phyloP scores from a whole-genome alignment of 805 yeast genomes.

The Pichia exigua region DNA sequence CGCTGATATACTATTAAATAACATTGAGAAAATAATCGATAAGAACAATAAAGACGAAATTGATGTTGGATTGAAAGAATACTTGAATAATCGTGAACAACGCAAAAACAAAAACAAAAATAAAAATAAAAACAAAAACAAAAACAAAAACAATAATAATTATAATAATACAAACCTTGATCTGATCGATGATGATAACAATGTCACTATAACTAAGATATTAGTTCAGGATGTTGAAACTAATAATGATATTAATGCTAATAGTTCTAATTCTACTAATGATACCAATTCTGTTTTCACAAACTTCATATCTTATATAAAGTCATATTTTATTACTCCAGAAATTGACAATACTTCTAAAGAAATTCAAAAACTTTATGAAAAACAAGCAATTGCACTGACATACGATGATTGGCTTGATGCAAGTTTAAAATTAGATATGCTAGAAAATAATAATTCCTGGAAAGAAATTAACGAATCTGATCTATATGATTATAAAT shows the following conservation, averaged over 20 bases:
- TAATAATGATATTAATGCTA: background rate
- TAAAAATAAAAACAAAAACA: background rate
- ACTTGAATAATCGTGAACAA: background rate
- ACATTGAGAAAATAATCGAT: background rate
- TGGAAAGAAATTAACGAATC: slow-evolving; percentile 69
- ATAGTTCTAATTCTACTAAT: no score
- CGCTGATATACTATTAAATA: slow-evolving; percentile 11
- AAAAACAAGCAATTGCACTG: slow-evolving; percentile 37
- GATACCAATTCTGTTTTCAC: background rate
- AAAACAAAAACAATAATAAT: no score
- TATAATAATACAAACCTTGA: no score
- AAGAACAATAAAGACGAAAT: background rate
- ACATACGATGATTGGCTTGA: slow-evolving; percentile 57
- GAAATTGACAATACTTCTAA: background rate
- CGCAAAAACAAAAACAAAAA: background rate
- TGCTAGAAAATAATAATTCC: slow-evolving; percentile 47
- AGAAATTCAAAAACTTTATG: slow-evolving; percentile 2
- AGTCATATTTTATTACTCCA: background rate
- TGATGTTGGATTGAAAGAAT: background rate
- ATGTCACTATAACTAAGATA: background rate
- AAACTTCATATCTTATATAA: background rate
- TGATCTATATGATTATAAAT: slow-evolving; percentile 63
- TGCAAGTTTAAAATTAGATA: slow-evolving; percentile 57
- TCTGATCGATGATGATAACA: no score
- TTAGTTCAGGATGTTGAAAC: no score